phyloP scores from a whole-genome alignment of 441 rosid genomes.

The Populus hybrid region DNA sequence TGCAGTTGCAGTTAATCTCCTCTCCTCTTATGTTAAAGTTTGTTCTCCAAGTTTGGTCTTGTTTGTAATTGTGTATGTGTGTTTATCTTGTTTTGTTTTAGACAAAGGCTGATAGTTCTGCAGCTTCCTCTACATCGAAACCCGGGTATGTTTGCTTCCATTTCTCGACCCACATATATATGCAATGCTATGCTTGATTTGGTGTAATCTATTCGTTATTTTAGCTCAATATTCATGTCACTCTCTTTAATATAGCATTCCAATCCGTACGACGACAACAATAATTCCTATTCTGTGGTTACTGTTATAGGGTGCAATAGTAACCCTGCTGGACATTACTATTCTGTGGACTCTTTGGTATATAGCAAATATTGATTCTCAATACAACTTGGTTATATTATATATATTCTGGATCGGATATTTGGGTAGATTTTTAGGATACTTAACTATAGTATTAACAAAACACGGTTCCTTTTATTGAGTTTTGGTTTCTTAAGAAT shows the following conservation, averaged over 20 bases:
- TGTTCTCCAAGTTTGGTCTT: background rate
- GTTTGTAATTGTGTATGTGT: background rate
- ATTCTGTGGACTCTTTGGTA: background rate
- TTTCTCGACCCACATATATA: background rate
- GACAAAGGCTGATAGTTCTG: conserved; percentile 49
- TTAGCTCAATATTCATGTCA: too few relatives aligned
- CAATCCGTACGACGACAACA: too few relatives aligned
- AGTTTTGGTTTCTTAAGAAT: background rate
- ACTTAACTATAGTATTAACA: background rate
- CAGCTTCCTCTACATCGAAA: conserved; percentile 50
- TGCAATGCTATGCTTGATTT: too few relatives aligned
- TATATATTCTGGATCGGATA: background rate
- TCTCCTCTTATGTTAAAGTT: background rate
- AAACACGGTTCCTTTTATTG: too few relatives aligned
- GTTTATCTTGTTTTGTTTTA: conserved; percentile 22
- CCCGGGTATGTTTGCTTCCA: conserved; percentile 46
- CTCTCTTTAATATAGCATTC: too few relatives aligned
- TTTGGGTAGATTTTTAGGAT: background rate
- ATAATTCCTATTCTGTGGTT: too few relatives aligned
- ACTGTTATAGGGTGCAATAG: too few relatives aligned
- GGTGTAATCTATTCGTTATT: too few relatives aligned
- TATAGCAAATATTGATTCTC: background rate
- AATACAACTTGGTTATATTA: background rate
- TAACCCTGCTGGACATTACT: too few relatives aligned
- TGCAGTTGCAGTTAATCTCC: conserved; percentile 61